Conservation (phyloP, 139 green algal genomes). For the Chloropicon primus region DNA sequence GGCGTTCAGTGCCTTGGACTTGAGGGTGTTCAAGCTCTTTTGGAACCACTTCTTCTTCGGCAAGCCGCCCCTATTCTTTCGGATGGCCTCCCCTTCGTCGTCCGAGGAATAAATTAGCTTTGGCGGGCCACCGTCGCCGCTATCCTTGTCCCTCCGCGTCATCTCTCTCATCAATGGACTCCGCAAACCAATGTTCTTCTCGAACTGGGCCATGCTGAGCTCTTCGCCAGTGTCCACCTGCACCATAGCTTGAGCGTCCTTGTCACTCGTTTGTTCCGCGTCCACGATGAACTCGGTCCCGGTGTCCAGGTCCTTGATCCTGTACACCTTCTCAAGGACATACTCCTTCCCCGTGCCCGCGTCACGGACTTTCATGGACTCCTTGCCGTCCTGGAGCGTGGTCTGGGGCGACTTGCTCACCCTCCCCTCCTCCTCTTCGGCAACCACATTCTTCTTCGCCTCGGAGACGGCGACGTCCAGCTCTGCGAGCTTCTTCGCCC, state of each 20-base stretch:
- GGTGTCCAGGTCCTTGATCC: slow-evolving; percentile 23
- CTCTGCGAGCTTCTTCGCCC: no score
- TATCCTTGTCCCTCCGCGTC: neutral
- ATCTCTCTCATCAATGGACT: slow-evolving; percentile 8
- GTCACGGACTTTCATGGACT: neutral
- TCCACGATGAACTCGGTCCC: slow-evolving; percentile 18
- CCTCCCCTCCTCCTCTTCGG: neutral
- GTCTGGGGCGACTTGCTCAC: neutral
- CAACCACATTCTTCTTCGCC: neutral
- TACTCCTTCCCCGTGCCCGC: neutral
- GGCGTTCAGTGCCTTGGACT: neutral
- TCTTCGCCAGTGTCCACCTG: slow-evolving; percentile 5
- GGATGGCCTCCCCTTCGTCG: neutral
- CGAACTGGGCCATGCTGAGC: slow-evolving; percentile 1
- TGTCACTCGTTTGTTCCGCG: neutral
- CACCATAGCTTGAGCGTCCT: neutral
- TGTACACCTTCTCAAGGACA: neutral
- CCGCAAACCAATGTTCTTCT: slow-evolving; percentile 4
- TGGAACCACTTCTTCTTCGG: slow-evolving; percentile 7
- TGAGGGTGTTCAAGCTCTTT: slow-evolving; percentile 2
- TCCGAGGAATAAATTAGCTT: slow-evolving; percentile 2
- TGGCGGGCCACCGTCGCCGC: neutral
- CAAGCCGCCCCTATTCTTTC: slow-evolving; percentile 2
- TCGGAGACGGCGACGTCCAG: neutral
- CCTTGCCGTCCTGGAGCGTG: neutral